Percentiles rank a stretch among this genome's conserved stretches.
phyloP scores from a whole-genome alignment of 345 rosid species.

The Lumnitzera racemosa region DNA sequence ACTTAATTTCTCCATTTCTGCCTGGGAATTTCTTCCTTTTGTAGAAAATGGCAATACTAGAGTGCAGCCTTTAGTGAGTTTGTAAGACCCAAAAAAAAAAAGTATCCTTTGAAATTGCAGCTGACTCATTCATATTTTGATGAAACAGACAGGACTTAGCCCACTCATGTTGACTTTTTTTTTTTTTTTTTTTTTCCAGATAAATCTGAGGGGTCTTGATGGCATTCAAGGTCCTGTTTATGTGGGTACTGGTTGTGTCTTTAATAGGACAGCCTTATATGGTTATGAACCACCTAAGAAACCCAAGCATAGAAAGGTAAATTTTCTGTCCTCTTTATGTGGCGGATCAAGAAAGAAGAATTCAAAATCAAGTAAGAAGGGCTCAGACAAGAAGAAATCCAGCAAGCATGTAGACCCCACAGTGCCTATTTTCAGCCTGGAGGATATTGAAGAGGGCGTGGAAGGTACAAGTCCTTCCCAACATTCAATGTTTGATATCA shows the following conservation, averaged over 20 bases:
- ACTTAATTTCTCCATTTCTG: too few species aligned
- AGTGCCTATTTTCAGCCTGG: constrained; percentile 85
- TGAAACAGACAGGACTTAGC: background rate
- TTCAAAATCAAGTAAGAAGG: constrained; percentile 65
- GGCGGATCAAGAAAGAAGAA: constrained; percentile 83
- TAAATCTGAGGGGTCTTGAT: constrained; percentile 90
- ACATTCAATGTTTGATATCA: too few species aligned
- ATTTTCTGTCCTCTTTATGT: constrained; percentile 67
- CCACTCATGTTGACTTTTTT: background rate
- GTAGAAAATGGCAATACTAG: too few species aligned
- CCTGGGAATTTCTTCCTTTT: too few species aligned
- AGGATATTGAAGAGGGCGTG: constrained; percentile 96
- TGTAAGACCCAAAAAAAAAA: too few species aligned
- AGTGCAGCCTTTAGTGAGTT: too few species aligned
- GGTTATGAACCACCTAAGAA: constrained; percentile 57
- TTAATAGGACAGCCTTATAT: constrained; percentile 54
- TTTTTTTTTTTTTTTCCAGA: constrained; percentile 28
- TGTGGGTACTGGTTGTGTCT: constrained; percentile 97
- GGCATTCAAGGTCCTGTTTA: constrained; percentile 98
- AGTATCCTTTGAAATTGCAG: too few species aligned
- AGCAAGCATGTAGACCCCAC: constrained; percentile 83
- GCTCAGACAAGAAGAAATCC: constrained; percentile 78
- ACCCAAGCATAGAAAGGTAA: constrained; percentile 72
- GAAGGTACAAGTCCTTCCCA: constrained; percentile 45
- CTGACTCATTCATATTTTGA: background rate